Evolutionary conservation across 148 eudicot genomes (phyloP), one percentile per base, ranked within the genome.

Genomic region (Dysphania ambrosioides): DNA sequence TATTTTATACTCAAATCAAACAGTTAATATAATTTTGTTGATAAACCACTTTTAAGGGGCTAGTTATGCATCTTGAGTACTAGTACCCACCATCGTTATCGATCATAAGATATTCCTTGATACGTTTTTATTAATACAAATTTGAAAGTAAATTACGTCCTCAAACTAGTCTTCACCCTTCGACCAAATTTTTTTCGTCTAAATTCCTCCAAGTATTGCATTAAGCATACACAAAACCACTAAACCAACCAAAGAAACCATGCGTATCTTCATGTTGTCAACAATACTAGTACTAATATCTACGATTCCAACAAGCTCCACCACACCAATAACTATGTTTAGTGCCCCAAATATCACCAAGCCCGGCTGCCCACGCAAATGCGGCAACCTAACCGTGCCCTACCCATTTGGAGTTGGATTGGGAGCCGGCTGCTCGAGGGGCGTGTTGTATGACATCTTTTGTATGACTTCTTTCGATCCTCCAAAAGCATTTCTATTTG

Each of bases 401-500:
- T 89, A 85, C 71, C 93, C 90, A 0, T 87, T 89, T 34, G 90
- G 93, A 6, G 70, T 88, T 2, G 85, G 82, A 0, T 35, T 29
- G 0, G 78, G 58, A 0, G 15, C 77, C 0, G 74, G 72, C 0
- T 89, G 93, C 41, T 87, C 87, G 10, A 66, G 73, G 12, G 70
- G 63, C 44, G 10, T 73, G 0, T 40, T 8, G 60, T 89, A 78
- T 8, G 77, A 68, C 26, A 30, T 89, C 58, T 40, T 42, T 24
- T 89, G 93, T 69, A 71, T 71, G 66, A 51, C 78, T 0, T 58
- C 82, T 15, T 81, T 31, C n/a, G 51, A 65, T 49, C 83, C 87
- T 49, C 87, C 89, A 0, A 86, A 67, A 29, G 40, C 87, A 41
- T 76, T 83, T 68, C 13, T 88, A 8, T 10, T 13, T 5, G 1